Conservation (phyloP, 495 filamentous ascomycete species). For the Penicillium taxi region DNA sequence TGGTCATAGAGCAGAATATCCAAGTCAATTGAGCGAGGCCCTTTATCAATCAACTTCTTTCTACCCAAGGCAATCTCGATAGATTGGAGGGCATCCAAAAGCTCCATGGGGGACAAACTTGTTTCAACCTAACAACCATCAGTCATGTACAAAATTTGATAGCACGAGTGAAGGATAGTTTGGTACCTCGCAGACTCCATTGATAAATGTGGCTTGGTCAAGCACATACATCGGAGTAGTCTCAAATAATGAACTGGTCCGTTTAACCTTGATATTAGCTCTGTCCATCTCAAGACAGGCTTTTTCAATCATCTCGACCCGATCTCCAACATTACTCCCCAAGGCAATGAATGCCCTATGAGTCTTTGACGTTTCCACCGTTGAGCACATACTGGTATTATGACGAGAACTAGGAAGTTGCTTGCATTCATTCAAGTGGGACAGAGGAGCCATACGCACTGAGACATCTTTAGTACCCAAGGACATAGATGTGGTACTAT, state of each 20-base stretch:
- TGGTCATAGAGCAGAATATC: constrained; percentile 87
- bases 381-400: constrained; percentile 21
- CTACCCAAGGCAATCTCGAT: constrained; percentile 75
- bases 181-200: constrained; percentile 83
- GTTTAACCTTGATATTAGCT: constrained; percentile 60
- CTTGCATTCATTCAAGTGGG: constrained; percentile 10
- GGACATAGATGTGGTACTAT: constrained; percentile 5
- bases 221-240: constrained; percentile 94
- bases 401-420: constrained; percentile 20
- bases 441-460: constrained; percentile 9
- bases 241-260: constrained; percentile 87
- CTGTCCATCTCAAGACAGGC: constrained; percentile 70
- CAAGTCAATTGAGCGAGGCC: constrained; percentile 85
- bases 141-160: constrained; percentile 1
- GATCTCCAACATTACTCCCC: constrained; percentile 89
- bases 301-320: constrained; percentile 69
- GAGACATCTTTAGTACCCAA: constrained; percentile 10
- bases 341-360: constrained; percentile 74
- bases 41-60: constrained; percentile 82
- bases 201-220: constrained; percentile 81
- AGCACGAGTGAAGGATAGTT: not conserved
- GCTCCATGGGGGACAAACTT: constrained; percentile 57
- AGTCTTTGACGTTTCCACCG: constrained; percentile 8
- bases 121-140: constrained; percentile 63
- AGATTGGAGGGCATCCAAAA: constrained; percentile 71